Percentiles rank a stretch among this genome's conserved stretches.
These are phyloP conservation scores for Kalanchoe fedtschenkoi DNA, from an alignment of 164 flowering plant species.

Conservation along the genomic window DNA sequence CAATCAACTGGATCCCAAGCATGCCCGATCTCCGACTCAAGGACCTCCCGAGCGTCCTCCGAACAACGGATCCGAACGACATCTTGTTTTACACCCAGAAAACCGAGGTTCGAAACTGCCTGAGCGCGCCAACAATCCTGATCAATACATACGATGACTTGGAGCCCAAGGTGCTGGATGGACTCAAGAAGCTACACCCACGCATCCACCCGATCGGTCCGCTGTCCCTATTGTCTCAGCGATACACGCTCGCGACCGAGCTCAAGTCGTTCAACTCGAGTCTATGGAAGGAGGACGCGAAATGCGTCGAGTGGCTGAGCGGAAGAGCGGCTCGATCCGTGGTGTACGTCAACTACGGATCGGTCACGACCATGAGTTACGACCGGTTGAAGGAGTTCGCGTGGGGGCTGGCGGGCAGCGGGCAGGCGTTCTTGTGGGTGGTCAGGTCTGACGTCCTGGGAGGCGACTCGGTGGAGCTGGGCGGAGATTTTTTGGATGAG, in stretches of 20 bases:
- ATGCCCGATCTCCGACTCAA: constrained; percentile 5
- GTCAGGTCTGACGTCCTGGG: constrained; percentile 3
- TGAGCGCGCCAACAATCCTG: neutral
- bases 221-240: neutral
- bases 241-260: neutral
- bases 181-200: neutral
- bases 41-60: constrained; percentile 1
- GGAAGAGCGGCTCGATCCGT: neutral
- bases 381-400: neutral
- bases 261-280: neutral
- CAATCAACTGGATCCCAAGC: constrained; percentile 3
- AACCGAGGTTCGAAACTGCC: neutral
- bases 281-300: constrained; percentile 6
- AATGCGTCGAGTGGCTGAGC: constrained; percentile 4
- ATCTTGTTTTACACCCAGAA: neutral
- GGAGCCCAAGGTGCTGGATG: neutral
- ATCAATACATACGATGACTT: constrained; percentile 5
- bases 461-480: constrained; percentile 2
- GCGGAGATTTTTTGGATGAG: constrained; percentile 8
- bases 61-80: constrained; percentile 3
- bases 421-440: constrained; percentile 7
- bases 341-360: constrained; percentile 5
- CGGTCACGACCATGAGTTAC: constrained; percentile 5
- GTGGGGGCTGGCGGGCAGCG: constrained; percentile 5
- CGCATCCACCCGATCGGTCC: neutral